phyloP scores from a whole-genome alignment of 768 basidiomycete species.

The Sarcodon sp. region DNA sequence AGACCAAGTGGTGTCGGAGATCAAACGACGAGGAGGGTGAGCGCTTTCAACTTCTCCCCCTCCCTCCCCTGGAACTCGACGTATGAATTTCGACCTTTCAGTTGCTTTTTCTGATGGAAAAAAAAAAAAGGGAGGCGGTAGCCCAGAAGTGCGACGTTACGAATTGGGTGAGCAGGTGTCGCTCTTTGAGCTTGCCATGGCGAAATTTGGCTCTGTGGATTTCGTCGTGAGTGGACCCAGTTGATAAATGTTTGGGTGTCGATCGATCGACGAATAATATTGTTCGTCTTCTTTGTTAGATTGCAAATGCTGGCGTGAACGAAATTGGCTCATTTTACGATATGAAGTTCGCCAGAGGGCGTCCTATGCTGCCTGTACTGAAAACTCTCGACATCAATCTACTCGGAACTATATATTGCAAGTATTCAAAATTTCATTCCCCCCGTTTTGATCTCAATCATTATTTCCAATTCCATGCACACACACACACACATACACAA shows the following conservation, averaged over 20 bases:
- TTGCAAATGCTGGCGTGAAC: slow-evolving; percentile 11
- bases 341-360: slow-evolving; percentile 9
- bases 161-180: slow-evolving; percentile 13
- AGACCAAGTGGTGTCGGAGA: slow-evolving; percentile 1
- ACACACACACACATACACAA: neutral
- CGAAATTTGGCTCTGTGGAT: slow-evolving; percentile 15
- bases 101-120: neutral
- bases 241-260: neutral
- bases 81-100: neutral
- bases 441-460: neutral
- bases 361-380: slow-evolving; percentile 14
- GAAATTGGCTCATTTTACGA: slow-evolving; percentile 1
- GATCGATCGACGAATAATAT: neutral
- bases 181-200: slow-evolving; percentile 17
- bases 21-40: slow-evolving; percentile 7
- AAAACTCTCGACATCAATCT: slow-evolving; percentile 18
- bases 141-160: slow-evolving; percentile 9
- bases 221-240: slow-evolving; percentile 13
- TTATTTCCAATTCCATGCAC: neutral
- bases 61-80: neutral
- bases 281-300: slow-evolving; percentile 1
- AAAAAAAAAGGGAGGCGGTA: slow-evolving; percentile 4
- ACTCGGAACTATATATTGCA: slow-evolving; percentile 18
- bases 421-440: neutral
- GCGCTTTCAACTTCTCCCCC: neutral